Base-by-base conservation (phyloP, 2,329 filamentous ascomycete species). In the Didymella keratinophila region DNA sequence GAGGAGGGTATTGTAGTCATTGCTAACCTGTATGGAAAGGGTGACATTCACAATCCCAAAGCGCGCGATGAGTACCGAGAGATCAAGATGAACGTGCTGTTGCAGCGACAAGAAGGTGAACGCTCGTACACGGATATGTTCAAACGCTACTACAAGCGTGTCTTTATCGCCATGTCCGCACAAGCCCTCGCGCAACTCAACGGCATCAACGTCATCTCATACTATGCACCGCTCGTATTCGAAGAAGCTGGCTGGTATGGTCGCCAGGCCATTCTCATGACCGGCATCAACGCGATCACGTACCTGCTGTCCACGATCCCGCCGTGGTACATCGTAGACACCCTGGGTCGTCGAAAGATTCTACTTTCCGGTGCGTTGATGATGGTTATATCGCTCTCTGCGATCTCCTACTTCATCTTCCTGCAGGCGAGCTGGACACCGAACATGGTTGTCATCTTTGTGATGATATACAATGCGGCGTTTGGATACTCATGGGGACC, bases 181-280 rank as follows among this genome's bases (percentile, higher is more conserved):
- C 95, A 98, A 78, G 93, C 89, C 6, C 86, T 99, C 65, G 95
- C 95, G 27, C 95, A 99, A 79, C 87, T 99, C 52, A 98, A 98
- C 80, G 95, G 95, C 65, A 99, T 99, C 81, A 99, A 99, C 79
- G 95, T 99, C 75, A 99, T 99, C 64, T 98, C 94, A 1, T 99
- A 98, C 83, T 99, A 99, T 74, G 95, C 95, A 1, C 95, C 95
- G 0, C 87, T 96, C 55, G 94, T 98, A 16, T 98, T 99, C 71
- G 93, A 97, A 78, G 93, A 93, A 59, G 95, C 95, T 36, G 94
- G 95, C n/a, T 98, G 94, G 95, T 80, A 87, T 54, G 95, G 94
- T 27, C 92, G 94, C 66, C 85, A 92, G 58, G 95, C 95, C 5
- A 91, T 98, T 63, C 84, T 98, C 61, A 98, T 98, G 95, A 97